These are phyloP conservation scores for Gossypium thurberi DNA, from an alignment of 345 rosid genomes.

Conservation along the genomic window DNA sequence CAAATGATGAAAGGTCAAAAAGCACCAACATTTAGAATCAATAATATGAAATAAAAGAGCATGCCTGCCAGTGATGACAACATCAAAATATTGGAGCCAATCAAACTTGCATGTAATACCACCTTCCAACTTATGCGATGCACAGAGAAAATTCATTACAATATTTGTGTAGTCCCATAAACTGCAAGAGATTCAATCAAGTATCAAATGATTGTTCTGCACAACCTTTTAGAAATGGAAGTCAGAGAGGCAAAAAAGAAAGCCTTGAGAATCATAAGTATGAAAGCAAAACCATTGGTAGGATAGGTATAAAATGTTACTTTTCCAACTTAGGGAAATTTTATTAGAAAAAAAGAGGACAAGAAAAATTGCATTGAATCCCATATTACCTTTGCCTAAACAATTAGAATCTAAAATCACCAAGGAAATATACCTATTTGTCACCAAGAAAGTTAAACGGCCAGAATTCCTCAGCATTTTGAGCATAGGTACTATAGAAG, in stretches of 20 bases:
- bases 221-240: background rate
- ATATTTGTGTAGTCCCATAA: conserved; percentile 97
- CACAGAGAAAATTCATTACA: conserved; percentile 94
- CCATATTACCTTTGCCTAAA: background rate
- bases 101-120: conserved; percentile 48
- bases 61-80: conserved; percentile 95
- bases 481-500: conserved; percentile 68
- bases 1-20: background rate
- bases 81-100: conserved; percentile 90
- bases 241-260: background rate
- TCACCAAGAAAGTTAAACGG: conserved; percentile 92
- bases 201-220: background rate
- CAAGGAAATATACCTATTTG: conserved; percentile 59
- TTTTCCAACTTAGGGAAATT: background rate
- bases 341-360: background rate
- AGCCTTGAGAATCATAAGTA: background rate
- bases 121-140: conserved; percentile 35
- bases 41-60: conserved; percentile 10
- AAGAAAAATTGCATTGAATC: background rate
- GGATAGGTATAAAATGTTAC: background rate
- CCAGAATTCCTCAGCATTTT: conserved; percentile 90
- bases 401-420: background rate
- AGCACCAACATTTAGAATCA: background rate
- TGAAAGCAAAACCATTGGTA: background rate
- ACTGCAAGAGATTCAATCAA: conserved; percentile 43